Evolutionary conservation across 2,329 filamentous ascomycete genomes (phyloP).

Genomic region (Catunica adiposa): DNA sequence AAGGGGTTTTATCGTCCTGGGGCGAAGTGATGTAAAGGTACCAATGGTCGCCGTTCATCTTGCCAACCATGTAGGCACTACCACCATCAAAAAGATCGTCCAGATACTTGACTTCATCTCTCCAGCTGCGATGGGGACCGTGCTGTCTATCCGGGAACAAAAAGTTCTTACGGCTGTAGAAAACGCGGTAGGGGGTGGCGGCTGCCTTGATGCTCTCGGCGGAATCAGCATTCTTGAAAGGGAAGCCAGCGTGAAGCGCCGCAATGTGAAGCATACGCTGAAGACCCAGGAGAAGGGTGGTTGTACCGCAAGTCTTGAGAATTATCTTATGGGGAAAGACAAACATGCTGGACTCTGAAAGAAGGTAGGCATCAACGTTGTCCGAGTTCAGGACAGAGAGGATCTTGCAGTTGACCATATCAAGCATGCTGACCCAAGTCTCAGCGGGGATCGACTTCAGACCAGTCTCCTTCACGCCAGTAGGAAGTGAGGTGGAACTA

Average conservation of each 20-base stretch:
- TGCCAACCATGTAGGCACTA: slow-evolving; percentile 98
- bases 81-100: slow-evolving; percentile 84
- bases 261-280: slow-evolving; percentile 88
- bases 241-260: slow-evolving; percentile 73
- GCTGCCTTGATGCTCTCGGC: slow-evolving; percentile 53
- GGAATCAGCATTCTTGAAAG: slow-evolving; percentile 53
- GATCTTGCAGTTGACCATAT: slow-evolving; percentile 96
- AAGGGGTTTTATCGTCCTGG: slow-evolving; percentile 61
- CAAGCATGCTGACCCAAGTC: slow-evolving; percentile 90
- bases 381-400: slow-evolving; percentile 87
- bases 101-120: slow-evolving; percentile 81
- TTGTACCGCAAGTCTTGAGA: slow-evolving; percentile 95
- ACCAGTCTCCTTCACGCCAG: slow-evolving; percentile 53
- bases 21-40: slow-evolving; percentile 94
- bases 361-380: slow-evolving; percentile 84
- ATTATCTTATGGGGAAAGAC: slow-evolving; percentile 99
- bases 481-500: slow-evolving; percentile 54
- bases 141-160: slow-evolving; percentile 87
- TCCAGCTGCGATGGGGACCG: slow-evolving; percentile 93
- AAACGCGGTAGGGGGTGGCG: slow-evolving; percentile 84
- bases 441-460: slow-evolving; percentile 74
- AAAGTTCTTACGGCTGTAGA: slow-evolving; percentile 98
- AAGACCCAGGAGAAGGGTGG: slow-evolving; percentile 76
- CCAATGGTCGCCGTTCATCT: slow-evolving; percentile 99
- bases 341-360: slow-evolving; percentile 99